A percentile compares a stretch with the other conserved stretches of the same genome.
These are phyloP conservation scores for Candida coleopterorum DNA, from an alignment of 805 yeast species.

Conservation along the genomic window DNA sequence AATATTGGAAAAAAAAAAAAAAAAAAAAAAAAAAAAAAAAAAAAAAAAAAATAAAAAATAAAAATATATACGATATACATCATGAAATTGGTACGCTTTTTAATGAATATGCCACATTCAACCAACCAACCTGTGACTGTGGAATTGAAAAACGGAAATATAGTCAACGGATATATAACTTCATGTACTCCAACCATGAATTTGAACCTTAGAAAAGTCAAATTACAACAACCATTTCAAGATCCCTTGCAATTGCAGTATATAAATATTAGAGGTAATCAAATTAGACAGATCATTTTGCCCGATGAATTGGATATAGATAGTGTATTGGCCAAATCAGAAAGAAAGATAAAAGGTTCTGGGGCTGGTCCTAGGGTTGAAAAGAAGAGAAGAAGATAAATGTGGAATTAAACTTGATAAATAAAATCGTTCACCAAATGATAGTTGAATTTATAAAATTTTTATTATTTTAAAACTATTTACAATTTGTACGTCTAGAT, in stretches of 20 bases:
- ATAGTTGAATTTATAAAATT: too few species aligned
- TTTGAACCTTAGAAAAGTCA: slow-evolving; percentile 72
- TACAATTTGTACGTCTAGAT: background rate
- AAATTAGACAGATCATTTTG: slow-evolving; percentile 72
- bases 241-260: slow-evolving; percentile 69
- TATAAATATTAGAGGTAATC: slow-evolving; percentile 85
- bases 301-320: slow-evolving; percentile 86
- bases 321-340: slow-evolving; percentile 49
- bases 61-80: background rate
- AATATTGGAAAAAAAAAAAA: background rate
- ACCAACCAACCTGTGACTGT: slow-evolving; percentile 83
- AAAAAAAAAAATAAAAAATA: too few species aligned
- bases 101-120: slow-evolving; percentile 64
- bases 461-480: background rate
- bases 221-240: slow-evolving; percentile 67
- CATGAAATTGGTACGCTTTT: slow-evolving; percentile 69
- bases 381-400: slow-evolving; percentile 1
- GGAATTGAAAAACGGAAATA: slow-evolving; percentile 87
- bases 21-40: too few species aligned
- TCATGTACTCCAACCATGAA: slow-evolving; percentile 92
- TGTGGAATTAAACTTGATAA: too few species aligned
- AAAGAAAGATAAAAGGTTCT: slow-evolving; percentile 36
- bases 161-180: slow-evolving; percentile 76
- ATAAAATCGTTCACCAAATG: too few species aligned
- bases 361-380: slow-evolving; percentile 38